Base-by-base conservation (phyloP, 176 grass and related monocot species). In the Eremochloa ophiuroides region DNA sequence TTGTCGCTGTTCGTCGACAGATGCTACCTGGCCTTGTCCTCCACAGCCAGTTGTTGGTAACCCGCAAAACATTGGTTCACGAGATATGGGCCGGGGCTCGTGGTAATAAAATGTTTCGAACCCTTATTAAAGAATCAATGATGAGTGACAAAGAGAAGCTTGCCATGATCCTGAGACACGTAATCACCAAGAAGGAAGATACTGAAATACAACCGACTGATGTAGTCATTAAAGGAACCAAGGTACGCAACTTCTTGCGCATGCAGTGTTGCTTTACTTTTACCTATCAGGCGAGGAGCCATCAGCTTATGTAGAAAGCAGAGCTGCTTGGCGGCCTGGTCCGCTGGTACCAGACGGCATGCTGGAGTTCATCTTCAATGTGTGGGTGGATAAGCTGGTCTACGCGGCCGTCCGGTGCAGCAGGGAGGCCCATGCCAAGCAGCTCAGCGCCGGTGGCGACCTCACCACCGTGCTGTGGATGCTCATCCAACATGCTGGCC, bases 171-270 rank as follows among this genome's bases (percentile, higher is more conserved):
- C 29, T 83, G 8, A 29, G 0, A 1, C 0, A 0, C 26, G 34
- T 0, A 10, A 62, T 8, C 40, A 7, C 0, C n/a, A n/a, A n/a
- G n/a, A n/a, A n/a, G n/a, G n/a, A n/a, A n/a, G n/a, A n/a, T n/a
- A n/a, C n/a, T n/a, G n/a, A n/a, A n/a, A n/a, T n/a, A n/a, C 0
- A 1, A 43, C 1, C 0, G 7, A 7, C 0, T 1, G 1, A 3
- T 2, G 0, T 0, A 17, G n/a, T n/a, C n/a, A 15, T 25, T 16
- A 7, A 0, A 1, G 1, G 15, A 9, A 2, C 25, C 14, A 71
- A 1, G 25, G 25, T 0, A 8, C 5, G 12, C 1, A 9, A 16
- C 33, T 39, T 18, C 8, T 71, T 7, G 1, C 0, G 7, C 11
- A 5, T 18, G 23, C 23, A 18, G 26, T 15, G 0, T 17, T 11